Evolutionary conservation across 805 yeast species (phyloP).

Genomic region (Saccharomycopsis vini): DNA sequence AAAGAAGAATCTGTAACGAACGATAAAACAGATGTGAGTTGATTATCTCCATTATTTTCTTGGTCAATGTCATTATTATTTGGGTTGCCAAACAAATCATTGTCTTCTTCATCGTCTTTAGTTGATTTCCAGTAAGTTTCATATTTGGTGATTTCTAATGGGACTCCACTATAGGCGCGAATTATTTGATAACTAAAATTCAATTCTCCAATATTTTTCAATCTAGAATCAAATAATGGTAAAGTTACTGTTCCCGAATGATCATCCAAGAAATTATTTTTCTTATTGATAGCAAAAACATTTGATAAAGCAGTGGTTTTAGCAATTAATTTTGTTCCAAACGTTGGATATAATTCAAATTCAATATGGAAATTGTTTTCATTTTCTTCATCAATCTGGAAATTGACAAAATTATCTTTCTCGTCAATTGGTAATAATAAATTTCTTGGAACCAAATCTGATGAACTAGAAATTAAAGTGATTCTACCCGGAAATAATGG

Average conservation of each 20-base stretch:
- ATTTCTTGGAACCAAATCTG: constrained; percentile 84
- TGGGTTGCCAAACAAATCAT: no score
- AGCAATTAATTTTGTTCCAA: constrained; percentile 87
- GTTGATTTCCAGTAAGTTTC: constrained; percentile 98
- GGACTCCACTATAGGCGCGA: constrained; percentile 76
- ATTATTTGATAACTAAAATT: constrained; percentile 73
- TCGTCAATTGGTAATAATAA: constrained; percentile 69
- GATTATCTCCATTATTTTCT: neutral
- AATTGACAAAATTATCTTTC: constrained; percentile 58
- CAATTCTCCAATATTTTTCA: constrained; percentile 75
- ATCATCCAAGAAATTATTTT: constrained; percentile 27
- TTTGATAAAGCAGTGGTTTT: constrained; percentile 73
- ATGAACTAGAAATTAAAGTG: constrained; percentile 63
- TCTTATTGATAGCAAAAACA: constrained; percentile 33
- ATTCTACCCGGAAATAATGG: constrained; percentile 66
- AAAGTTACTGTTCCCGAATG: constrained; percentile 36
- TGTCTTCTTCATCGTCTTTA: constrained; percentile 33
- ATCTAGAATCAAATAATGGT: constrained; percentile 74
- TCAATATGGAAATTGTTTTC: constrained; percentile 54
- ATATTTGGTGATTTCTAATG: constrained; percentile 82
- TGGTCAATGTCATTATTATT: constrained; percentile 10
- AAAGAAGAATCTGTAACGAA: constrained; percentile 88
- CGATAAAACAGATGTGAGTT: constrained; percentile 35
- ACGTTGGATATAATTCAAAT: constrained; percentile 87
- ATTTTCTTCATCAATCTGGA: constrained; percentile 58